A percentile compares a stretch with the other conserved stretches of the same genome.
Evolutionary conservation across 2,329 filamentous ascomycete species (phyloP).

Genomic region (Aspergillus neotritici): DNA sequence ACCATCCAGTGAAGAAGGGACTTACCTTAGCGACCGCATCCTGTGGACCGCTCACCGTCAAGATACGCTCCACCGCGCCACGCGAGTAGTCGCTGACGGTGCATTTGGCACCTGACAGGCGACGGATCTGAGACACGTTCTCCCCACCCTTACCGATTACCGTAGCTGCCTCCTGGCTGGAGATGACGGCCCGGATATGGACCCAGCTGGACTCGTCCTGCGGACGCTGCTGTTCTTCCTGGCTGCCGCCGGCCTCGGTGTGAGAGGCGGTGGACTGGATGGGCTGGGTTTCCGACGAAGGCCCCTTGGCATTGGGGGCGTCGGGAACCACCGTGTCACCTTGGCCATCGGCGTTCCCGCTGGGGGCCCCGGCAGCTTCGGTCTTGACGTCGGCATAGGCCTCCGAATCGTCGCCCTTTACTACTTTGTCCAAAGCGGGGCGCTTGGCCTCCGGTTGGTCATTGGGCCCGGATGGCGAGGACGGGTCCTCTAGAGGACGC

Average conservation of each 20-base stretch:
- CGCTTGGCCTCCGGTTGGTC: slow-evolving; percentile 97
- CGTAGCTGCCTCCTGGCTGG: slow-evolving; percentile 92
- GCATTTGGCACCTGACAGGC: slow-evolving; percentile 93
- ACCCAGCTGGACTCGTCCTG: slow-evolving; percentile 96
- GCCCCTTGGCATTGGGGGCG: slow-evolving; percentile 51
- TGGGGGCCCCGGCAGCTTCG: slow-evolving; percentile 15
- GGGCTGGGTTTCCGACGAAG: slow-evolving; percentile 50
- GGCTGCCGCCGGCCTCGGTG: slow-evolving; percentile 45
- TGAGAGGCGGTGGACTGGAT: slow-evolving; percentile 54
- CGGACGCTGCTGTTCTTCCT: slow-evolving; percentile 42
- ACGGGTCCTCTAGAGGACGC: slow-evolving; percentile 93
- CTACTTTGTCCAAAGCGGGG: slow-evolving; percentile 86
- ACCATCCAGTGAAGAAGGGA: slow-evolving; percentile 19
- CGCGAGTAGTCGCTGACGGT: slow-evolving; percentile 98
- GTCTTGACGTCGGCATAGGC: slow-evolving; percentile 25
- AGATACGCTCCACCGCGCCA: slow-evolving; percentile 91
- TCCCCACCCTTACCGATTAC: slow-evolving; percentile 98
- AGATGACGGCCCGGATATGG: slow-evolving; percentile 93
- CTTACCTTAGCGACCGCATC: slow-evolving; percentile 92
- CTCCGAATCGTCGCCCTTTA: slow-evolving; percentile 55
- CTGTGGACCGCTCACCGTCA: slow-evolving; percentile 93
- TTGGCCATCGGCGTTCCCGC: slow-evolving; percentile 39
- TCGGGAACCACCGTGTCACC: slow-evolving; percentile 66
- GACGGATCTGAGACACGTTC: slow-evolving; percentile 95
- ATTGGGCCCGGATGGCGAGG: slow-evolving; percentile 81